phyloP scores from a whole-genome alignment of 352 stramenopile genomes.

The Globisporangium rhizosaccharum region DNA sequence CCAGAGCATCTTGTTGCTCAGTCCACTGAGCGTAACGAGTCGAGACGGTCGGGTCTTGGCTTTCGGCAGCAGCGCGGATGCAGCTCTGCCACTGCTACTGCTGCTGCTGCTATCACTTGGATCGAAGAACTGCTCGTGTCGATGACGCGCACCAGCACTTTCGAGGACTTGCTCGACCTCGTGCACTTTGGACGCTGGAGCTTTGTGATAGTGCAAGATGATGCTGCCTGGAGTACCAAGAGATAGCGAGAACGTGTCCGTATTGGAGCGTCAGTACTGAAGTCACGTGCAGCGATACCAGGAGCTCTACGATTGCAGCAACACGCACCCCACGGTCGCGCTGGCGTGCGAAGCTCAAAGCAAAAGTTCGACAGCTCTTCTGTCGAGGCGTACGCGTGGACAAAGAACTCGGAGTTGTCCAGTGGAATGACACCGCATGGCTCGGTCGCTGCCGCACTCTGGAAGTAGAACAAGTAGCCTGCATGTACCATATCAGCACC shows the following conservation, averaged over 20 bases:
- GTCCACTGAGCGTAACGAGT: slow-evolving; percentile 13
- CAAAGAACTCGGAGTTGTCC: slow-evolving; percentile 57
- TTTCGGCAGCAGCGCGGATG: background rate
- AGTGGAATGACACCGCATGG: slow-evolving; percentile 62
- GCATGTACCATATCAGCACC: background rate
- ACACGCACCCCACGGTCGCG: slow-evolving; percentile 47
- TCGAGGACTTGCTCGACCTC: slow-evolving; percentile 60
- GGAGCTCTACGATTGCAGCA: too few relatives aligned
- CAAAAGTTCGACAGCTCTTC: slow-evolving; percentile 63
- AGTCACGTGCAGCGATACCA: too few relatives aligned
- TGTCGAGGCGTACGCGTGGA: slow-evolving; percentile 68
- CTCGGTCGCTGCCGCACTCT: slow-evolving; percentile 33
- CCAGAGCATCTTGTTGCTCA: slow-evolving; percentile 12
- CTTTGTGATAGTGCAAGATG: slow-evolving; percentile 71
- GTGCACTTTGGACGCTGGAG: slow-evolving; percentile 27
- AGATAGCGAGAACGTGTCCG: background rate
- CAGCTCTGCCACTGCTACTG: background rate
- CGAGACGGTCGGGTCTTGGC: slow-evolving; percentile 6
- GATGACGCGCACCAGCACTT: slow-evolving; percentile 30
- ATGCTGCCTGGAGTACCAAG: slow-evolving; percentile 37
- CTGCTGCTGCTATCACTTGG: background rate
- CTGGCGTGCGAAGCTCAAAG: slow-evolving; percentile 60
- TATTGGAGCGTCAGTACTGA: background rate
- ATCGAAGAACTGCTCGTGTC: slow-evolving; percentile 11
- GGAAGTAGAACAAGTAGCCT: slow-evolving; percentile 84